Conservation (phyloP, 2,329 filamentous ascomycete species). For the Neonectria ditissima region DNA sequence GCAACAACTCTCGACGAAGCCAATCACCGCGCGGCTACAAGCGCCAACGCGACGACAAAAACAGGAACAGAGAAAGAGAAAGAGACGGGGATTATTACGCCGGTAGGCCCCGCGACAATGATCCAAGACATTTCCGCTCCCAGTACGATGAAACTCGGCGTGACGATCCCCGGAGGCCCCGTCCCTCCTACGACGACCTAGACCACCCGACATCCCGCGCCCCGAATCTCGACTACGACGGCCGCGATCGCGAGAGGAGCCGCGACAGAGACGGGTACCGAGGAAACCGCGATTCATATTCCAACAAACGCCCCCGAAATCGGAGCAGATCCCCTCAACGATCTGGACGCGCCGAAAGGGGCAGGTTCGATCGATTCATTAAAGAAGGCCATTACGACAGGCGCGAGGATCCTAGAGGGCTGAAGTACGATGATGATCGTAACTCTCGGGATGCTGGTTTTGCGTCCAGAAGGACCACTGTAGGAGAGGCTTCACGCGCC, state of each 20-base stretch:
- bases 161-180: conserved; percentile 61
- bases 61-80: conserved; percentile 53
- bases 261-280: conserved; percentile 49
- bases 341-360: conserved; percentile 52
- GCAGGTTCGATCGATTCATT: conserved; percentile 50
- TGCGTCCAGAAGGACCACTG: conserved; percentile 73
- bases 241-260: conserved; percentile 61
- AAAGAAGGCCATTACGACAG: conserved; percentile 46
- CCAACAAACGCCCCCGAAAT: conserved; percentile 67
- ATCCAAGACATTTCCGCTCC: conserved; percentile 70
- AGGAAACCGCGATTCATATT: conserved; percentile 58
- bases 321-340: conserved; percentile 65
- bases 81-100: conserved; percentile 59
- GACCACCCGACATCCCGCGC: conserved; percentile 62
- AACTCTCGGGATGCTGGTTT: conserved; percentile 60
- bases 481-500: conserved; percentile 68
- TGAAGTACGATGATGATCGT: conserved; percentile 60
- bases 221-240: conserved; percentile 60
- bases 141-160: conserved; percentile 70
- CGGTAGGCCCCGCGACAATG: conserved; percentile 58
- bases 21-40: conserved; percentile 76
- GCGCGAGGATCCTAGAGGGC: conserved; percentile 36
- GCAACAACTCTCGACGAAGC: conserved; percentile 59
- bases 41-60: conserved; percentile 72
- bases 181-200: conserved; percentile 67